These are phyloP conservation scores for Silene vulgaris DNA, from an alignment of 179 eudicot species.

Conservation along the genomic window DNA sequence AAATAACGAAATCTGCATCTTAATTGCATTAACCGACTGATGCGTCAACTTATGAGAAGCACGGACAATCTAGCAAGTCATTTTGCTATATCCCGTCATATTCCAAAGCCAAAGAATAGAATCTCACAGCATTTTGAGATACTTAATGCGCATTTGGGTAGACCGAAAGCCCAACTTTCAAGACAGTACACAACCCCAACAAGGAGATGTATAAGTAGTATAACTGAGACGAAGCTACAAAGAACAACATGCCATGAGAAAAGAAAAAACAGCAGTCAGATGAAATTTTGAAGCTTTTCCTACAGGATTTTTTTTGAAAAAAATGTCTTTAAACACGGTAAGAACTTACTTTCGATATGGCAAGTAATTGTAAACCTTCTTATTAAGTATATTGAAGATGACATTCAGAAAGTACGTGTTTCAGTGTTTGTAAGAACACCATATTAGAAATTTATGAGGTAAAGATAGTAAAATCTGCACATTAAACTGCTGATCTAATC, in stretches of 20 bases:
- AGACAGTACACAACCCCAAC: slow-evolving; percentile 79
- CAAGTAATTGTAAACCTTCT: slow-evolving; percentile 88
- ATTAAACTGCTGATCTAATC: no score
- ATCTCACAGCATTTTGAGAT: not conserved
- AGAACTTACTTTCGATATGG: slow-evolving; percentile 76
- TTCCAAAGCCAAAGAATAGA: not conserved
- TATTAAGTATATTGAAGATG: slow-evolving; percentile 81
- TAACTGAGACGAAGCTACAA: slow-evolving; percentile 69
- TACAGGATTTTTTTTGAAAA: no score
- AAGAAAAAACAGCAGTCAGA: no score
- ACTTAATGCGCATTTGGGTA: slow-evolving; percentile 89
- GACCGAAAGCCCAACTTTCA: slow-evolving; percentile 71
- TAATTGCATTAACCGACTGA: no score
- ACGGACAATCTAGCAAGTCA: no score
- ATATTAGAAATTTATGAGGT: not conserved
- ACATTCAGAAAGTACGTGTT: slow-evolving; percentile 85
- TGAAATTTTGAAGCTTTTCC: not conserved
- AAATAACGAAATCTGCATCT: no score
- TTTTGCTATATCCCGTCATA: no score
- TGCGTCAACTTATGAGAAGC: no score
- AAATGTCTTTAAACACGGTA: not conserved
- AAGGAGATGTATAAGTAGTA: slow-evolving; percentile 65
- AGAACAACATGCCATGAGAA: no score
- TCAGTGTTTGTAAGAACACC: slow-evolving; percentile 2
- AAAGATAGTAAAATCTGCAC: no score